Evolutionary conservation across 1,284 basidiomycete species (phyloP), one percentile per base, ranked within the genome.

Genomic region (Kwoniella shivajii): DNA sequence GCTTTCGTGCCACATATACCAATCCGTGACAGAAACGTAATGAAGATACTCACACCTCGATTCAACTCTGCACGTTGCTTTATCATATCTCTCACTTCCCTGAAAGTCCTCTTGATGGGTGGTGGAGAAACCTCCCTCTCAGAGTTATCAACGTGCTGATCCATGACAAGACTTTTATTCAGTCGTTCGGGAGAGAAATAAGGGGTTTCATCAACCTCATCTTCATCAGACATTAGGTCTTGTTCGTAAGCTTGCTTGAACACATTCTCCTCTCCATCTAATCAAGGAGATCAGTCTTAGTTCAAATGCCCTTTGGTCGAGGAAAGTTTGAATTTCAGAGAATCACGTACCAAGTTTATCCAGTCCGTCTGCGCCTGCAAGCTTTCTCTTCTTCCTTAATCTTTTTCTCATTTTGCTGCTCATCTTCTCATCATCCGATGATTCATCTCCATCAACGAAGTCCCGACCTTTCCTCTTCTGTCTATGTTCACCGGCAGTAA

Each of bases 381-480:
- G 50, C 27, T 55, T 45, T 36, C 68, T 61, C 52, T 63, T 61
- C 14, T 56, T 63, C 14, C 68, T 60, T 42, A 65, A 56, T 48
- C 64, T 67, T 59, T 68, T 71, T 18, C 29, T 65, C 50, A 59
- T 59, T 6, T 52, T 59, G 7, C 48, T 50, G 39, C 41, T 59
- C 3, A 53, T 55, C 2, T 50, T 31, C 14, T 67, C 65, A 11
- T 68, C 68, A 20, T 67, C 67, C 13, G 6, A n/a, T 11, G 31
- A 47, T 34, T 69, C 67, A 22, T 68, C 69, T 14, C 70, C 71
- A n/a, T 67, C 68, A 34, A 65, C 48, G 60, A 72, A 76, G 16
- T 74, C 73, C 27, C 57, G 52, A 0, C 73, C 73, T 11, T 59
- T 53, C 3, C 61, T 61, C 50, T 71, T 71, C 20, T 33, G 50